These are phyloP conservation scores for Penicillium sp. DNA, from an alignment of 2,329 filamentous ascomycete species.

Conservation along the genomic window DNA sequence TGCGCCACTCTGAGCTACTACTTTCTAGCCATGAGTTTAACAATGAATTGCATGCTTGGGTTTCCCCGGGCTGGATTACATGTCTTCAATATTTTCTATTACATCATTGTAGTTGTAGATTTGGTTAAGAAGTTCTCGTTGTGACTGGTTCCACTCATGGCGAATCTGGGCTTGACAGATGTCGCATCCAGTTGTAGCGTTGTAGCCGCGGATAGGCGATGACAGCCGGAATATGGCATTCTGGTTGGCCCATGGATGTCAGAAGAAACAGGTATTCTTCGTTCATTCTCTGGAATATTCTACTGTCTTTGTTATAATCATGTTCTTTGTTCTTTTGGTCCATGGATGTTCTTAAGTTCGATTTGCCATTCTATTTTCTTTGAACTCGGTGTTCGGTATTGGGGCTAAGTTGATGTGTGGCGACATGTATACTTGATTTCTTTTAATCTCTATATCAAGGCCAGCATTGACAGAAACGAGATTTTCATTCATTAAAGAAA, in stretches of 20 bases:
- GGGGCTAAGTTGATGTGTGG: not conserved
- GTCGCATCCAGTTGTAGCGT: not conserved
- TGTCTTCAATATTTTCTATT: not conserved
- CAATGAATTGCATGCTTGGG: constrained; percentile 4
- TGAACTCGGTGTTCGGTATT: not conserved
- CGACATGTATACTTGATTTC: not conserved
- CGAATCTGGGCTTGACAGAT: not conserved
- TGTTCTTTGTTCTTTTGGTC: not conserved
- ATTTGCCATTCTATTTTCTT: not conserved
- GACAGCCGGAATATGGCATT: not conserved
- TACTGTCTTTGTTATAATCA: not conserved
- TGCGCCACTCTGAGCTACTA: constrained; percentile 3
- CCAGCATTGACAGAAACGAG: not conserved
- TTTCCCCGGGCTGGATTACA: not conserved
- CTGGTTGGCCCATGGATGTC: not conserved
- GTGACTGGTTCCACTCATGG: not conserved
- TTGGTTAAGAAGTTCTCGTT: not conserved
- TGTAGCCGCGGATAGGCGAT: constrained; percentile 1
- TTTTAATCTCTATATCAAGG: not conserved
- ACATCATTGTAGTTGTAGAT: not conserved
- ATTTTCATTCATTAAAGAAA: not conserved
- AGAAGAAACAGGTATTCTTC: not conserved
- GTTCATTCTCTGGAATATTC: not conserved
- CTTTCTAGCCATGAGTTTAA: constrained; percentile 2
- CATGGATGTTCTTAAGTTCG: not conserved